phyloP scores from a whole-genome alignment of 768 basidiomycete genomes.

The Amyloporia xantha region DNA sequence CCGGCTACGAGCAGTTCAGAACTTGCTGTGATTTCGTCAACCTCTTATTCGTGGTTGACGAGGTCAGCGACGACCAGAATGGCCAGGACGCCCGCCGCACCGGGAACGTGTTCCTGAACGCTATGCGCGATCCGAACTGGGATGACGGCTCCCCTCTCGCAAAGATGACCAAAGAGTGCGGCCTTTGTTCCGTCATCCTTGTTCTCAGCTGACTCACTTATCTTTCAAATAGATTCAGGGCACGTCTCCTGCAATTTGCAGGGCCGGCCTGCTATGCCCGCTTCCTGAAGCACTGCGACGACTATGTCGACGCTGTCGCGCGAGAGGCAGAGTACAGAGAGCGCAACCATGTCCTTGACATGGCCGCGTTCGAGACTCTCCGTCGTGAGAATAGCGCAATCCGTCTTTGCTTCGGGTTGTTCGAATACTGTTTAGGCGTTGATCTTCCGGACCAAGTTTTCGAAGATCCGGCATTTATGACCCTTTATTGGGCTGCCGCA shows the following conservation, averaged over 20 bases:
- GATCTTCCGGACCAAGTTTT: conserved; percentile 61
- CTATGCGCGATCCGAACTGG: conserved; percentile 49
- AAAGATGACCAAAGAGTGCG: conserved; percentile 58
- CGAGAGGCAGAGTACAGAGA: conserved; percentile 61
- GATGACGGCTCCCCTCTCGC: conserved; percentile 52
- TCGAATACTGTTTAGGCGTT: conserved; percentile 57
- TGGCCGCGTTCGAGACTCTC: conserved; percentile 47
- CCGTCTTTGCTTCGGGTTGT: conserved; percentile 57
- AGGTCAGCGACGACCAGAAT: conserved; percentile 63
- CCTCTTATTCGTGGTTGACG: conserved; percentile 55
- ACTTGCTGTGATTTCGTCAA: conserved; percentile 58
- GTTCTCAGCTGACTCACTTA: conserved; percentile 2
- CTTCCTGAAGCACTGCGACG: conserved; percentile 48
- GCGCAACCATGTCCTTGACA: conserved; percentile 46
- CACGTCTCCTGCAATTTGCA: conserved; percentile 39
- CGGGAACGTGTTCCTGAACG: conserved; percentile 48
- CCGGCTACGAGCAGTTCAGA: conserved; percentile 51
- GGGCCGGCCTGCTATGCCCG: conserved; percentile 42
- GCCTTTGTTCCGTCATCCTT: not conserved
- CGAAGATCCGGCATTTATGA: conserved; percentile 47
- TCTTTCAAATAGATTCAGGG: conserved; percentile 41
- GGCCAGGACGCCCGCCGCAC: conserved; percentile 51
- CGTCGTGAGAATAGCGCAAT: conserved; percentile 70
- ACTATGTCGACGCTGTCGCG: conserved; percentile 54
- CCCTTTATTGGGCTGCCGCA: conserved; percentile 54